Conservation (phyloP, 257 asterid genomes). For the Gardenia jasminoides region DNA sequence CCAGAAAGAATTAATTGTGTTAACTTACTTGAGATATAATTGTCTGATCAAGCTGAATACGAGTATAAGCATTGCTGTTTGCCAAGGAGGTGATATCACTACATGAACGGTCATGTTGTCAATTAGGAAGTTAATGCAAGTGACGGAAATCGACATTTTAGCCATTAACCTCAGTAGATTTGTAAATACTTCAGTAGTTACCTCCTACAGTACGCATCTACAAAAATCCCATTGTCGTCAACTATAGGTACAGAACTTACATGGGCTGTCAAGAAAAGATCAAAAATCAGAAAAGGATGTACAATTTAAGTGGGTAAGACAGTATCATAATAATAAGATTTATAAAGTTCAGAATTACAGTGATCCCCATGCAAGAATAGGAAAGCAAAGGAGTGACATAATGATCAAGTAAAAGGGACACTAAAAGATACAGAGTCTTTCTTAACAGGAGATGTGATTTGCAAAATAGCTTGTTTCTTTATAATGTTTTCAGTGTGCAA, state of each 20-base stretch:
- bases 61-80: constrained; percentile 46
- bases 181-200: constrained; percentile 22
- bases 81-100: constrained; percentile 72
- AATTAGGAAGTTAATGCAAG: not conserved
- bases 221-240: constrained; percentile 42
- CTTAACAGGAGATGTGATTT: not conserved
- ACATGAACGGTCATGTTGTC: constrained; percentile 17
- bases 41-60: constrained; percentile 49
- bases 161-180: not conserved
- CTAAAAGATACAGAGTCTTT: not conserved
- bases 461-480: not conserved
- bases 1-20: not conserved
- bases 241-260: constrained; percentile 69
- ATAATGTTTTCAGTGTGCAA: not conserved
- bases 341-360: not conserved
- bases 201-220: constrained; percentile 62
- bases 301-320: not conserved
- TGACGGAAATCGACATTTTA: not conserved
- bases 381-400: not conserved
- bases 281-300: not conserved
- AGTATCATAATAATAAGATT: not conserved
- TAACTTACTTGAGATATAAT: constrained; percentile 51
- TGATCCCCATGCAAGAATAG: not conserved
- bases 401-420: not conserved
- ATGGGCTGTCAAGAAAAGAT: constrained; percentile 40